phyloP scores from a whole-genome alignment of 257 asterid genomes.

The Cordia subcordata region DNA sequence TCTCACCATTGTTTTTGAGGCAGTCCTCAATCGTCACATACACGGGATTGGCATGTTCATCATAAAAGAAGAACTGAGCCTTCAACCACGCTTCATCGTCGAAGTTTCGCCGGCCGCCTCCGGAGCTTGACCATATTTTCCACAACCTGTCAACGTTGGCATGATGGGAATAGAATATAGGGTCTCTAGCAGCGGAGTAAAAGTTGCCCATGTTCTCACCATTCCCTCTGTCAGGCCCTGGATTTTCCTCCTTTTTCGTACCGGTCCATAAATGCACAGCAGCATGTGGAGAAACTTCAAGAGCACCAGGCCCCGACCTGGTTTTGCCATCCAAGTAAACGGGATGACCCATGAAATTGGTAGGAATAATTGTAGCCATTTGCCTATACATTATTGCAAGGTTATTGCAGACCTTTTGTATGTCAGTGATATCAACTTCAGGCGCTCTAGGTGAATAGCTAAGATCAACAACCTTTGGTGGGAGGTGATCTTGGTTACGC shows the following conservation, averaged over 20 bases:
- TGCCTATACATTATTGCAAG: constrained; percentile 67
- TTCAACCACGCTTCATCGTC: constrained; percentile 49
- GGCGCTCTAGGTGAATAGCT: constrained; percentile 12
- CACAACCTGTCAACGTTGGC: constrained; percentile 71
- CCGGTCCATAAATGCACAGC: constrained; percentile 77
- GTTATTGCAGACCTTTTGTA: constrained; percentile 33
- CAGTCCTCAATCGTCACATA: constrained; percentile 62
- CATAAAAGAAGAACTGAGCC: constrained; percentile 59
- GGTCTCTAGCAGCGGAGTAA: constrained; percentile 78
- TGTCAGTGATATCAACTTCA: background rate
- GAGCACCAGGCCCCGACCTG: constrained; percentile 60
- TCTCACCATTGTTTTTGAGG: constrained; percentile 39
- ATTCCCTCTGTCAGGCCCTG: constrained; percentile 42
- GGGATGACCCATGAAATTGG: constrained; percentile 62
- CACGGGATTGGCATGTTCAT: constrained; percentile 64
- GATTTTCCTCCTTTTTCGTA: too few relatives aligned
- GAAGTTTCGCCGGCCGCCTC: constrained; percentile 64
- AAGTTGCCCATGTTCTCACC: constrained; percentile 77
- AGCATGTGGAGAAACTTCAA: constrained; percentile 63
- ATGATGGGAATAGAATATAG: constrained; percentile 71
- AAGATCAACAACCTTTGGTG: constrained; percentile 55
- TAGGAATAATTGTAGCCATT: constrained; percentile 63
- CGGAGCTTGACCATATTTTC: constrained; percentile 60
- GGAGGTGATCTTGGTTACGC: constrained; percentile 35
- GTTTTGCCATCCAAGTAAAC: constrained; percentile 51